Evolutionary conservation across 2,329 filamentous ascomycete genomes (phyloP).

Genomic region (Epichloe gansuensis): DNA sequence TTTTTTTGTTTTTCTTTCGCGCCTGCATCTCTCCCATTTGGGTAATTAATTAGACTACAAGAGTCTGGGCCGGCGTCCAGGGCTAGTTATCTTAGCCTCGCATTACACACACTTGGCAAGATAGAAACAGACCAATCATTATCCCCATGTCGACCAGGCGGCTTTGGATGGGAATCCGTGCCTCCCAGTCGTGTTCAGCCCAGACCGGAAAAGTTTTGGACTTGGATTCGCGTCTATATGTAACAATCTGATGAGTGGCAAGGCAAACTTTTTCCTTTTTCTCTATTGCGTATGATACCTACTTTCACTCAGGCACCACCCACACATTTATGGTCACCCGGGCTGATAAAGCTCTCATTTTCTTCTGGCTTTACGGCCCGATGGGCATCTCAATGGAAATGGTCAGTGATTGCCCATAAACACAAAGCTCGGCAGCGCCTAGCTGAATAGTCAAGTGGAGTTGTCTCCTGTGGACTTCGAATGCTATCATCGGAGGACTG

Average conservation of each 20-base stretch:
- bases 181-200: too few species aligned
- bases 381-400: background rate
- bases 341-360: background rate
- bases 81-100: slow-evolving; percentile 1
- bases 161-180: background rate
- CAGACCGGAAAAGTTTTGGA: too few species aligned
- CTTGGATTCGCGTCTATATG: too few species aligned
- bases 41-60: background rate
- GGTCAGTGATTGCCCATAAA: background rate
- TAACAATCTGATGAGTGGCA: too few species aligned
- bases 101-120: background rate
- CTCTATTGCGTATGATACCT: too few species aligned
- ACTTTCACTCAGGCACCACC: too few species aligned
- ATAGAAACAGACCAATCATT: background rate
- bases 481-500: too few species aligned
- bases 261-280: too few species aligned
- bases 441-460: background rate
- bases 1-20: too few species aligned
- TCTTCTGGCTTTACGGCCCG: background rate
- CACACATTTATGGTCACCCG: too few species aligned
- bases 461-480: too few species aligned
- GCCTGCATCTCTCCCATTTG: too few species aligned
- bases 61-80: background rate
- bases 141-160: background rate
- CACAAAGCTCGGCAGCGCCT: background rate